phyloP scores from a whole-genome alignment of 768 basidiomycete genomes.

The Amanita inopinata region DNA sequence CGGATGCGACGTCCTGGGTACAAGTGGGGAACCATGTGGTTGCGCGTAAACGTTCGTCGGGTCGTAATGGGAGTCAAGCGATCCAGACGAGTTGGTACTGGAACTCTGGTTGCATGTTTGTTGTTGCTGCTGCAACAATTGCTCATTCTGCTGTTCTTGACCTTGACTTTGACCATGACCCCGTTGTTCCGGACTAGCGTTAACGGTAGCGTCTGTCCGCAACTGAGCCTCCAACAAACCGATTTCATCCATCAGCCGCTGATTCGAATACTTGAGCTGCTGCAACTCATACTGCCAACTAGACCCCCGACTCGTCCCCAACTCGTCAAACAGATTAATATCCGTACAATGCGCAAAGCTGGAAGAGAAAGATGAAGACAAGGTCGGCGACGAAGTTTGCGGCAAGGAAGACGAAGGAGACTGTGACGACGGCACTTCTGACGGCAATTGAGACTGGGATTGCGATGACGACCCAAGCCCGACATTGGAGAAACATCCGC shows the following conservation, averaged over 20 bases:
- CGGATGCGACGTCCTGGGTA: no score
- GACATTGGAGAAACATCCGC: not conserved
- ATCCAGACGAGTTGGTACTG: no score
- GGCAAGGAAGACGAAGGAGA: slow-evolving; percentile 10
- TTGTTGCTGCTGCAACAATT: not conserved
- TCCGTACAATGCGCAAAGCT: not conserved
- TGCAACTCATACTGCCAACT: slow-evolving; percentile 94
- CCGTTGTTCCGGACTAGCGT: no score
- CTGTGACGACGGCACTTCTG: slow-evolving; percentile 3
- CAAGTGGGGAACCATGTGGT: no score
- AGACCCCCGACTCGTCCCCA: slow-evolving; percentile 54
- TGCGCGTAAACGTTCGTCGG: no score
- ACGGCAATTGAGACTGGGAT: not conserved
- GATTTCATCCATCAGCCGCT: slow-evolving; percentile 51
- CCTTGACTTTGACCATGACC: not conserved
- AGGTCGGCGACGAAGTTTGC: slow-evolving; percentile 6
- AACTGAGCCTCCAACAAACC: slow-evolving; percentile 19
- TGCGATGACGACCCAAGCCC: no score
- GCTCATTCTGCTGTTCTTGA: not conserved
- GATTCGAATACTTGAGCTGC: slow-evolving; percentile 67
- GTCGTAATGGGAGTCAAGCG: no score
- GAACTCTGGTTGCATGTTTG: not conserved
- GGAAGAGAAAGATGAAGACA: not conserved
- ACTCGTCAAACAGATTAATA: slow-evolving; percentile 58
- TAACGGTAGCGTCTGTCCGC: not conserved